Conservation (phyloP, 2,329 filamentous ascomycete species). For the Diaporthe eres region DNA sequence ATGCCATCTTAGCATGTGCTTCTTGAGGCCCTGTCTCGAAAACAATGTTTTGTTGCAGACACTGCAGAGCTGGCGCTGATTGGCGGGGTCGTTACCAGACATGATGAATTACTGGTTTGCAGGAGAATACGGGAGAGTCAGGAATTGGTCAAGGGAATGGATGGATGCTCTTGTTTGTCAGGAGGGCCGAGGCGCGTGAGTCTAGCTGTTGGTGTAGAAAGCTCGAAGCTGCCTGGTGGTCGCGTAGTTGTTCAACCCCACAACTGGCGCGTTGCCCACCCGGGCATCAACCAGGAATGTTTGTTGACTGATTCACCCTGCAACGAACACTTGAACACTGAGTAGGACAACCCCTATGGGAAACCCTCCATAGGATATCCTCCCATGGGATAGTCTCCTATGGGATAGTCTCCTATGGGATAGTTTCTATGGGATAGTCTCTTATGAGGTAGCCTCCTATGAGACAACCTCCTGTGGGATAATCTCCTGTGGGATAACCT, state of each 20-base stretch:
- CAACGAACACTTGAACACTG: too few relatives aligned
- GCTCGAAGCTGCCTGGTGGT: too few relatives aligned
- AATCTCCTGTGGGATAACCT: too few relatives aligned
- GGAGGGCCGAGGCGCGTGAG: neutral
- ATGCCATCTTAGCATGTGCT: neutral
- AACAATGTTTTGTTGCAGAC: fast-evolving
- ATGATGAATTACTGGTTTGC: neutral
- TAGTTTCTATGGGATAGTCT: too few relatives aligned
- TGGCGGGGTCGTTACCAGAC: neutral
- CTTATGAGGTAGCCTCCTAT: too few relatives aligned
- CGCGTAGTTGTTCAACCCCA: neutral
- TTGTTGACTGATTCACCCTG: too few relatives aligned
- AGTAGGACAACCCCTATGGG: too few relatives aligned
- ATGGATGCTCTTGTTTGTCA: neutral
- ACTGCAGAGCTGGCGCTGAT: neutral
- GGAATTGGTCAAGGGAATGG: neutral
- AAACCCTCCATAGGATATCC: too few relatives aligned
- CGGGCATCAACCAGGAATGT: neutral
- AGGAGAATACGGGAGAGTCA: neutral
- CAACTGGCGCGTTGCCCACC: neutral
- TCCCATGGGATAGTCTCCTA: too few relatives aligned
- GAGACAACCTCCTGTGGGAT: too few relatives aligned
- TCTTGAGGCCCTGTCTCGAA: fast-evolving
- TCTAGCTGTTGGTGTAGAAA: neutral
- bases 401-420: too few relatives aligned